Evolutionary conservation across 495 filamentous ascomycete genomes (phyloP).

Genomic region (Parathielavia appendiculata): DNA sequence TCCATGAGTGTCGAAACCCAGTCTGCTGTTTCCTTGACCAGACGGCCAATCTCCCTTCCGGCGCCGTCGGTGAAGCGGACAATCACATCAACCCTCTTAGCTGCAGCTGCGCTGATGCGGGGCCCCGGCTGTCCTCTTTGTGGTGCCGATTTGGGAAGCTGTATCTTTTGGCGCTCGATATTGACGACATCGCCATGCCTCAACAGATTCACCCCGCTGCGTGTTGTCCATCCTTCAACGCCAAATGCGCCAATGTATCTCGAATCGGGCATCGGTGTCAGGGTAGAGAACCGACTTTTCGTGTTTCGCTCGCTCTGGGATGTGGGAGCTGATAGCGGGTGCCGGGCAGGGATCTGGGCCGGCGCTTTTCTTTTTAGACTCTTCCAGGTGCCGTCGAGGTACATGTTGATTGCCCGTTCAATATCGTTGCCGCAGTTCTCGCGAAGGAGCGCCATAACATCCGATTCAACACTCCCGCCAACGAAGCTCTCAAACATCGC

Average conservation of each 20-base stretch:
- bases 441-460: conserved; percentile 49
- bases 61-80: conserved; percentile 83
- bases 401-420: conserved; percentile 73
- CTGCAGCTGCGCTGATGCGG: conserved; percentile 42
- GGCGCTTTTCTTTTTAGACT: conserved; percentile 32
- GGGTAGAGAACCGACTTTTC: neutral
- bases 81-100: conserved; percentile 68
- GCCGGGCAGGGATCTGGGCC: conserved; percentile 17
- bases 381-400: conserved; percentile 92
- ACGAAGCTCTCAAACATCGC: conserved; percentile 65
- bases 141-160: conserved; percentile 50
- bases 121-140: conserved; percentile 39
- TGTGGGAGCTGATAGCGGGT: conserved; percentile 15
- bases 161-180: conserved; percentile 81
- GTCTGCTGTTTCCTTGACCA: conserved; percentile 85
- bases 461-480: conserved; percentile 55
- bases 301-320: conserved; percentile 8
- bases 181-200: conserved; percentile 71
- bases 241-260: conserved; percentile 92
- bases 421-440: conserved; percentile 57
- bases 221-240: conserved; percentile 87
- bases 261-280: conserved; percentile 47
- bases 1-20: conserved; percentile 94
- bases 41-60: conserved; percentile 79
- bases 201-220: conserved; percentile 67